Evolutionary conservation across 208 protist genomes (phyloP), one percentile per base, ranked within the genome.

Genomic region (Acanthamoeba lenticulata): DNA sequence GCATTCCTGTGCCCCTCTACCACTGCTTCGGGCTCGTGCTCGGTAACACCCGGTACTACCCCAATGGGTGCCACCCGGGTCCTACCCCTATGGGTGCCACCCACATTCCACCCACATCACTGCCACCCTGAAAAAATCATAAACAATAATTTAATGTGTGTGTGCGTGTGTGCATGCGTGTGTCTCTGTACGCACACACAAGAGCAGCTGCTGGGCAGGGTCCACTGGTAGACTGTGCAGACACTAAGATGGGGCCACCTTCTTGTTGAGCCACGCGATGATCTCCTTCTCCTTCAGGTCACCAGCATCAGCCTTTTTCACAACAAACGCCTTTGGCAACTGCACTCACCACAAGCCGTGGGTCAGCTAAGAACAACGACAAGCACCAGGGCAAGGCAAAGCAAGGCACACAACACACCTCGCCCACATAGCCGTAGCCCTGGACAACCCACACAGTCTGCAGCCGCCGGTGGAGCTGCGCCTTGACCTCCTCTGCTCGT

Each of bases 1-100:
- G 95, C 77, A 81, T 97, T 15, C 97, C 97, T 21, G 97, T 98
- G 32, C 97, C 97, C 17, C 93, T 98, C 9, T 98, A 97, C 86
- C 97, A 98, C 60, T 98, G 97, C 91, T 98, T 98, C 88, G 97
- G 97, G 27, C 72, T 97, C 24, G 97, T 98, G 17, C 52, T 98
- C 24, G 96, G 96, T 34, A 95, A n/a, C n/a, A n/a, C n/a, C n/a
- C n/a, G n/a, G n/a, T n/a, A n/a, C n/a, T n/a, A n/a, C n/a, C n/a
- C n/a, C n/a, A n/a, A n/a, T n/a, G n/a, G n/a, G n/a, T n/a, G n/a
- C n/a, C n/a, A n/a, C n/a, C n/a, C n/a, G n/a, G n/a, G n/a, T n/a
- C n/a, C n/a, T n/a, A n/a, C n/a, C n/a, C n/a, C n/a, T n/a, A n/a
- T n/a, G n/a, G n/a, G n/a, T n/a, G n/a, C n/a, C n/a, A n/a, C n/a